Evolutionary conservation across 2,329 filamentous ascomycete genomes (phyloP), one percentile per base, ranked within the genome.

Genomic region (Sarocladium kiliense): DNA sequence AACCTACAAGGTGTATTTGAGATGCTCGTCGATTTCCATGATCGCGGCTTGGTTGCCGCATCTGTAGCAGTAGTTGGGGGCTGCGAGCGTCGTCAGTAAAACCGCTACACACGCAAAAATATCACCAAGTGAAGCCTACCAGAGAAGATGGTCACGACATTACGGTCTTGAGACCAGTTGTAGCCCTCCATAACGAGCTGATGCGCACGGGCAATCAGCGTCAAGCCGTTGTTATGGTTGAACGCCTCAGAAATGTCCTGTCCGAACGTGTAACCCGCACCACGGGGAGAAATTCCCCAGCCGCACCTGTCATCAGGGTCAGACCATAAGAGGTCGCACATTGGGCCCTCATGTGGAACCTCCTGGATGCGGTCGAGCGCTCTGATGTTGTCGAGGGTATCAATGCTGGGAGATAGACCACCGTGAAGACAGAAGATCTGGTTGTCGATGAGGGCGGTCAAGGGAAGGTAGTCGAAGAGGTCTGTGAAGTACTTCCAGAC

Each of bases 41-140:
- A 99, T 97, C n/a, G 94, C 94, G 56, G 94, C 94, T 75, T 97
- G 94, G 75, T 99, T 99, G 69, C 94, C 94, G 70, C 94, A 99
- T 72, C 94, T 85, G 81, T 99, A 97, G 79, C 93, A 99, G 80
- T 99, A 99, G 73, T 93, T 93, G 60, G 89, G 89, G 54, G 89
- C 89, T 85, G 67, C 19, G 30, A 21, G 60, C 73, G 25, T 49
- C 44, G 30, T 54, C 41, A 54, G 32, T 27, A 32, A 25, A 14
- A 18, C 18, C 21, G 42, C 16, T 14, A 18, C 26, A 11, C n/a
- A n/a, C n/a, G n/a, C n/a, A n/a, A n/a, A n/a, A n/a, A n/a, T n/a
- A n/a, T n/a, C n/a, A n/a, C n/a, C n/a, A 53, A 49, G 57, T 21
- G 39, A 49, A 18, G 39, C 66, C 61, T 76, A 93, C 89, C 91